These are phyloP conservation scores for Quercus variabilis DNA, from an alignment of 306 rosid genomes.

Conservation along the genomic window DNA sequence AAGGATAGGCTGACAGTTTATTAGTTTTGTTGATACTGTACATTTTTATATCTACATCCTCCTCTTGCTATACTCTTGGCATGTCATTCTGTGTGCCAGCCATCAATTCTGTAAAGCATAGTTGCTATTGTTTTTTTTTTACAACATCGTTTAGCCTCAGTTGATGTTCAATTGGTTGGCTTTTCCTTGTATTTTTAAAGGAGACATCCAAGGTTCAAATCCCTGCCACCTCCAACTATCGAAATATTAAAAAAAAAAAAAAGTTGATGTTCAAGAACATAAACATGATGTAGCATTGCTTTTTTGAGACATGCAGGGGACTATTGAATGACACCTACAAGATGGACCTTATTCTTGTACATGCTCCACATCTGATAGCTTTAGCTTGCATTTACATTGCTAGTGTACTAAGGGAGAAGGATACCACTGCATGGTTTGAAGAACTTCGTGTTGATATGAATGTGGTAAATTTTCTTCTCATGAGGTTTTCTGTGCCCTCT, in stretches of 20 bases:
- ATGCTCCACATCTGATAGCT: slow-evolving; percentile 93
- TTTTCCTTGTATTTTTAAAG: no score
- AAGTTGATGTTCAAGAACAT: background rate
- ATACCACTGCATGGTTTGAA: slow-evolving; percentile 90
- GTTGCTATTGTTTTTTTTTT: background rate
- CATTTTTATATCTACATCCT: background rate
- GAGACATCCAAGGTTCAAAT: no score
- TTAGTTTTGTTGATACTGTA: background rate
- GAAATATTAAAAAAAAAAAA: no score
- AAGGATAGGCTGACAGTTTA: background rate
- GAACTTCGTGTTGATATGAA: slow-evolving; percentile 95
- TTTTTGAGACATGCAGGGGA: slow-evolving; percentile 55
- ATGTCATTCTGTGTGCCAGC: background rate
- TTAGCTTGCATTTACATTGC: slow-evolving; percentile 91
- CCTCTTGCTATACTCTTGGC: background rate
- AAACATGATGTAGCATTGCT: slow-evolving; percentile 4
- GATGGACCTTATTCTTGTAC: slow-evolving; percentile 92
- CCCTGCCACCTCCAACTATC: no score
- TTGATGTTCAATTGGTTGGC: background rate
- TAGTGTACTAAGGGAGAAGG: slow-evolving; percentile 74
- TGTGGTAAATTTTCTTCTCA: slow-evolving; percentile 54
- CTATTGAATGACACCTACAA: slow-evolving; percentile 88
- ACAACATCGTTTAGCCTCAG: background rate
- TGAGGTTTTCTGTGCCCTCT: no score
- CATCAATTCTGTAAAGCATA: background rate